Evolutionary conservation across 2,329 filamentous ascomycete species (phyloP).

Genomic region (Sporothrix inflata): DNA sequence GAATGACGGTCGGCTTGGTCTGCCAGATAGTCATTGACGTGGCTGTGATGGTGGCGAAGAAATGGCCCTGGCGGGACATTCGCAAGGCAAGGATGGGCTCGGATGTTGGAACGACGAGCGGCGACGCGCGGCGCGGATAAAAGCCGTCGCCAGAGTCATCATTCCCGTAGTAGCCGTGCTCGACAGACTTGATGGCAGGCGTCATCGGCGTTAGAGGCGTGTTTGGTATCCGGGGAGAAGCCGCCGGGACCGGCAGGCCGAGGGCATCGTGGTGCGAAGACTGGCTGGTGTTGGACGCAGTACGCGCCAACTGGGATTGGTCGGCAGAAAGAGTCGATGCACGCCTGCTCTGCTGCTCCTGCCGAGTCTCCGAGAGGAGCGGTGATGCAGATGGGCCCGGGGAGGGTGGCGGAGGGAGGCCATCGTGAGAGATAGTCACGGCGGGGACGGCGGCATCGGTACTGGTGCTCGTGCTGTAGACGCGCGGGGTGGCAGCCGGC

Average conservation of each 20-base stretch:
- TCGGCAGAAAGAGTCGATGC: slow-evolving; percentile 30
- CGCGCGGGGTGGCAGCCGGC: slow-evolving; percentile 81
- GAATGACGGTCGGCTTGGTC: slow-evolving; percentile 88
- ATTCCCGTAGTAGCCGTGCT: slow-evolving; percentile 53
- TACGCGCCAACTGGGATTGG: slow-evolving; percentile 26
- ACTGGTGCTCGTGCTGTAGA: slow-evolving; percentile 78
- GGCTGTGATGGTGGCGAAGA: slow-evolving; percentile 84
- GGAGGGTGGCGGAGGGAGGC: slow-evolving; percentile 49
- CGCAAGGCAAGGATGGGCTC: slow-evolving; percentile 75
- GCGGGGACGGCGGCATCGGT: slow-evolving; percentile 55
- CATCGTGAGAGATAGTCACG: slow-evolving; percentile 63
- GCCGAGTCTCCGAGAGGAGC: neutral
- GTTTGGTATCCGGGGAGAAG: slow-evolving; percentile 44
- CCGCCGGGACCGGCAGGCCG: slow-evolving; percentile 42
- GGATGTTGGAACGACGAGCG: slow-evolving; percentile 49
- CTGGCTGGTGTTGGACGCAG: slow-evolving; percentile 32
- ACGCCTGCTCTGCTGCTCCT: slow-evolving; percentile 34
- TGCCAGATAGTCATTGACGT: slow-evolving; percentile 95
- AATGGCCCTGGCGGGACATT: slow-evolving; percentile 76
- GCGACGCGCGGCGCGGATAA: slow-evolving; percentile 34
- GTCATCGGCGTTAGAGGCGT: slow-evolving; percentile 61
- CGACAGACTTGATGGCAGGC: slow-evolving; percentile 62
- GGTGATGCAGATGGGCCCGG: slow-evolving; percentile 7
- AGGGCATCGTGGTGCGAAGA: slow-evolving; percentile 41
- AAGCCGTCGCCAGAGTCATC: slow-evolving; percentile 39